A percentile compares a stretch with the other conserved stretches of the same genome.
These are phyloP conservation scores for Globisporangium acanthophoron DNA, from an alignment of 352 stramenopile genomes.

Conservation along the genomic window DNA sequence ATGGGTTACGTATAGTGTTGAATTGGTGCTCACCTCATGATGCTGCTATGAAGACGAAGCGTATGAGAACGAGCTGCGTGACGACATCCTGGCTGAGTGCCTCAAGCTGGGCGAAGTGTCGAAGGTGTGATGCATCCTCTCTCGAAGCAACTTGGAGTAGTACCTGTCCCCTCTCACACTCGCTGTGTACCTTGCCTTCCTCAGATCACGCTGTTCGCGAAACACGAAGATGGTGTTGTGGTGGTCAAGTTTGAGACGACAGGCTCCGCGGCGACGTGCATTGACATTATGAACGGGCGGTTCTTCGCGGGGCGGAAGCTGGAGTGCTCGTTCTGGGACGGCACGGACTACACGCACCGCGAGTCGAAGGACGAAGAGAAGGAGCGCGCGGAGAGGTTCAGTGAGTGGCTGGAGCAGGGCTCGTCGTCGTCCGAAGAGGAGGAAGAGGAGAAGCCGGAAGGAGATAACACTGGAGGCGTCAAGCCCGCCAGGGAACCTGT, in stretches of 20 bases:
- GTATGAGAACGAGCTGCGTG: constrained; percentile 69
- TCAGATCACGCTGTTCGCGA: constrained; percentile 95
- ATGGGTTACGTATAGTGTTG: not conserved
- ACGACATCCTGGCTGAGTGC: constrained; percentile 80
- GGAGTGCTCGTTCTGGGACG: constrained; percentile 92
- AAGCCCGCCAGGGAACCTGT: not conserved
- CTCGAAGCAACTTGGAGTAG: not conserved
- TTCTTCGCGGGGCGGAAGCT: constrained; percentile 88
- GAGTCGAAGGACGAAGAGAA: constrained; percentile 77
- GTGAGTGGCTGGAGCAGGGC: constrained; percentile 91
- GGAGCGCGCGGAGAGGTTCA: constrained; percentile 90
- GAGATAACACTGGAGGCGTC: not conserved
- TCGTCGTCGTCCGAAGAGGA: constrained; percentile 53
- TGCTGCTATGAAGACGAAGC: constrained; percentile 33
- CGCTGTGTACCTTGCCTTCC: constrained; percentile 17
- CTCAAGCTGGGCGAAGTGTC: constrained; percentile 82
- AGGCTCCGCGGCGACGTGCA: constrained; percentile 76
- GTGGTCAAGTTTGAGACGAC: constrained; percentile 93
- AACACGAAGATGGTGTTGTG: constrained; percentile 89
- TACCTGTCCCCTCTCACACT: not conserved
- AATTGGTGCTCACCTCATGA: not conserved
- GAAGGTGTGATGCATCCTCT: constrained; percentile 33
- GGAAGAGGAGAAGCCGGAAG: constrained; percentile 17
- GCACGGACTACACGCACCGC: constrained; percentile 90
- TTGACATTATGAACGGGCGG: constrained; percentile 87